These are phyloP conservation scores for Blastocystis sp. DNA, from an alignment of 352 stramenopile species.

Conservation along the genomic window DNA sequence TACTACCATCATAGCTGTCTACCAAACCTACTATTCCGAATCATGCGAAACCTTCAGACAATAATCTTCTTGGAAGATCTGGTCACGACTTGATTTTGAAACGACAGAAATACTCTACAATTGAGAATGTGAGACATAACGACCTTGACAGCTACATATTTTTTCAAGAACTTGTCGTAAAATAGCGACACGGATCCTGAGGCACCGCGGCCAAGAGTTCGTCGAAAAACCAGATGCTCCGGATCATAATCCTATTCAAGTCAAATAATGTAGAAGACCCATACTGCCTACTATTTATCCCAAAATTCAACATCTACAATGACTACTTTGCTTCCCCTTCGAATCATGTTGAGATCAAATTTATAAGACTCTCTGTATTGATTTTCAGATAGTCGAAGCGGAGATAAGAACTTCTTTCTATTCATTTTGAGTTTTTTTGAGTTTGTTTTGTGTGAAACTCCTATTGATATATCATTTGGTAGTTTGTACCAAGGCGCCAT, in stretches of 20 bases:
- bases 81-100: conserved; percentile 3
- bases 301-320: not conserved
- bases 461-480: not conserved
- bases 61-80: conserved; percentile 13
- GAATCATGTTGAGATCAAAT: not conserved
- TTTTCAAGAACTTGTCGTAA: not conserved
- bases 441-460: not conserved
- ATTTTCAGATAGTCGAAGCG: not conserved
- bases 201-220: not conserved
- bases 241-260: not conserved
- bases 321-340: not conserved
- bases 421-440: not conserved
- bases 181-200: conserved; percentile 28
- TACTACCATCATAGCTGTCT: not conserved
- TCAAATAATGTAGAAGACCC: not conserved
- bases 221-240: not conserved
- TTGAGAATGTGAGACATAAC: not conserved
- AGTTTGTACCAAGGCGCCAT: too few relatives aligned
- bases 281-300: not conserved
- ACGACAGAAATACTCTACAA: not conserved
- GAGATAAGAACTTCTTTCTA: not conserved
- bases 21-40: not conserved
- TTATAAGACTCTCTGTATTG: conserved; percentile 13
- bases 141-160: conserved; percentile 28
- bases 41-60: not conserved